Base-by-base conservation (phyloP, 2,329 filamentous ascomycete genomes). In the Botrytis byssoidea region DNA sequence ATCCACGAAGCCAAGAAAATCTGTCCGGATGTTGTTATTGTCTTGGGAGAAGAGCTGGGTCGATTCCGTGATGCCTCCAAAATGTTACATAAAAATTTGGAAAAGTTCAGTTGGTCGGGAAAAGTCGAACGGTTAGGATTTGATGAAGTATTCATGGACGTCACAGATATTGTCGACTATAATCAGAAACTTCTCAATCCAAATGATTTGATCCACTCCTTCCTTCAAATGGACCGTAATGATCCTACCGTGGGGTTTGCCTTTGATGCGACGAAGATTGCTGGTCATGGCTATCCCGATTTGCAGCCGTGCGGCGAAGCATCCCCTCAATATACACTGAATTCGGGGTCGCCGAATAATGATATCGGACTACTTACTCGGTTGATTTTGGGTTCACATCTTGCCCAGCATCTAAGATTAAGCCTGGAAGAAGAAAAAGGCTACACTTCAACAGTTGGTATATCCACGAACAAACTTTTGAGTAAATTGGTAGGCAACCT, bases 31-130 rank as follows among this genome's bases (percentile, higher is more conserved):
- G 88, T 97, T 25, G 89, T 97, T 70, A 90, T 98, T 67, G 89
- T 96, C 55, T 88, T 97, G 29, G 95, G 95, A 44, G 94, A 98
- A 82, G 94, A 97, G 79, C 85, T 97, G 77, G 92, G 91, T 22
- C 90, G 89, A 7, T 98, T 98, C 80, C 91, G 95, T 22, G 90
- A 97, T 85, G 92, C 88, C 37, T 97, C 94, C 74, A 98, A 98
- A 83, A 85, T 86, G 63, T 86, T 97, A 5, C 97, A 93, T 83
- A 84, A 86, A 46, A 92, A 95, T 77, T 84, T 98, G 70, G 88
- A 89, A 74, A 84, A 86, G 25, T 91, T 92, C 79, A 91, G 93
- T 0, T 98, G 94, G 94, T 93, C 90, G 75, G 86, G 85, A 48
- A 92, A 89, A 75, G 91, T 91, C 2, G 95, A 98, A 83, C 88